These are phyloP conservation scores for Lentinus tigrinus DNA, from an alignment of 768 basidiomycete species.

Conservation along the genomic window DNA sequence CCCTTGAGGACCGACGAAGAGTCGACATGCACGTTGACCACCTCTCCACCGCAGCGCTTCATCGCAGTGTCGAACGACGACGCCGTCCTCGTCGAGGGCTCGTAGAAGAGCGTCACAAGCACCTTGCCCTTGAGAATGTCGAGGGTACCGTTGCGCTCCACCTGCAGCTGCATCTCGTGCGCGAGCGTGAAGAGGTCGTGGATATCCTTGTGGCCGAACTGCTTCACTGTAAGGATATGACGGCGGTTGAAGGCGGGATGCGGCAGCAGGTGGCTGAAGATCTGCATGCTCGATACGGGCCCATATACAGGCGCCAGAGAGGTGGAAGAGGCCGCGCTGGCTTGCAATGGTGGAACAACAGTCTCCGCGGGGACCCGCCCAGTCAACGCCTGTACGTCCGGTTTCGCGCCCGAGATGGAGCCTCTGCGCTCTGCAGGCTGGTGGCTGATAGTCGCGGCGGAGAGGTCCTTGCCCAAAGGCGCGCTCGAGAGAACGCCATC, in stretches of 20 bases:
- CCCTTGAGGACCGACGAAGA: constrained; percentile 91
- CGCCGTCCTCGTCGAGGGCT: constrained; percentile 94
- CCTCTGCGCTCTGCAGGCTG: constrained; percentile 29
- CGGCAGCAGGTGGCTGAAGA: constrained; percentile 51
- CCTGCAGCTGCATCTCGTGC: constrained; percentile 94
- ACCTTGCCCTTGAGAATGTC: constrained; percentile 91
- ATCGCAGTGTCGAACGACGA: constrained; percentile 97
- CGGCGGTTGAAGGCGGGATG: constrained; percentile 91
- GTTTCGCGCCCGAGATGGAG: constrained; percentile 18
- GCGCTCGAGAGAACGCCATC: constrained; percentile 72
- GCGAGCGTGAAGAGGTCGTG: constrained; percentile 94
- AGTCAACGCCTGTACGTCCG: constrained; percentile 14
- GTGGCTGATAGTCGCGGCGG: constrained; percentile 54
- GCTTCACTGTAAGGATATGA: constrained; percentile 92
- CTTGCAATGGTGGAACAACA: background rate
- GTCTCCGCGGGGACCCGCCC: constrained; percentile 9
- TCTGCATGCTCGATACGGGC: constrained; percentile 32
- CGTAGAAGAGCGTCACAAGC: constrained; percentile 91
- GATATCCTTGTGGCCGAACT: constrained; percentile 85
- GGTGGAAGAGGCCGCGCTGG: background rate
- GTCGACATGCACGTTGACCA: constrained; percentile 80
- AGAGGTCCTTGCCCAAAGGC: constrained; percentile 71
- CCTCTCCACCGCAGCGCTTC: constrained; percentile 96
- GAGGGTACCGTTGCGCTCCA: constrained; percentile 85
- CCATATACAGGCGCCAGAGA: constrained; percentile 28